Evolutionary conservation across 768 basidiomycete genomes (phyloP), one percentile per base, ranked within the genome.

Genomic region (Omphalotus guepiniiformis): DNA sequence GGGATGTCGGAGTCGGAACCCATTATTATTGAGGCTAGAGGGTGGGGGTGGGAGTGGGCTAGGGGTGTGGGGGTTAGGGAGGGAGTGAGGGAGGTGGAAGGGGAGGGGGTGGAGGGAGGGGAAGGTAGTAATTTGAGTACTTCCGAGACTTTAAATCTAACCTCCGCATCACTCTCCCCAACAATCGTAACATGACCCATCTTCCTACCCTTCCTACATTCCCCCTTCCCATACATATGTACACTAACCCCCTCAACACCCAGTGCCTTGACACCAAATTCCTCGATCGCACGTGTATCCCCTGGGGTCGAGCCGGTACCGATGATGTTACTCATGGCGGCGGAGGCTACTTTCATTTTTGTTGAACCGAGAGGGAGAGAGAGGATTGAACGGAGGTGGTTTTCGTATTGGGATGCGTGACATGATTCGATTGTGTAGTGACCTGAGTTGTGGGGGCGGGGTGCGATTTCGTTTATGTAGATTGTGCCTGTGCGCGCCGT

Each of bases 351-450:
- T 58, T 90, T 89, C 48, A 97, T 79, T 0, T 79, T 71, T 0
- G 93, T 93, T 3, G 88, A 89, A 22, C 94, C 95, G 16, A 98
- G 76, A 7, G 94, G 93, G 4, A 97, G 77, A 29, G 77, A 79
- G 12, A 97, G 82, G 63, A 99, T 94, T 16, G 93, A 89, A 28
- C 93, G 91, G 42, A 98, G 84, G 64, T 98, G 96, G 56, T 97
- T 96, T 64, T 93, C 92, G 68, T 90, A 99, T 68, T 98, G 96
- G 2, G 95, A 97, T 2, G 93, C 90, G 55, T 91, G 76, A 64
- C 93, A 98, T 0, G 95, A 93, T 69, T 98, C 96, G 60, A 98
- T 98, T 23, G 94, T 96, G 66, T 97, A 95, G 63, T 99, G 96
- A 0, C 95, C 96, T 7, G 94, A 97, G 69, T 98, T 99, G 64